A percentile compares a stretch with the other conserved stretches of the same genome.
Evolutionary conservation across 352 stramenopile genomes (phyloP).

Genomic region (Thraustochytrium sp.): DNA sequence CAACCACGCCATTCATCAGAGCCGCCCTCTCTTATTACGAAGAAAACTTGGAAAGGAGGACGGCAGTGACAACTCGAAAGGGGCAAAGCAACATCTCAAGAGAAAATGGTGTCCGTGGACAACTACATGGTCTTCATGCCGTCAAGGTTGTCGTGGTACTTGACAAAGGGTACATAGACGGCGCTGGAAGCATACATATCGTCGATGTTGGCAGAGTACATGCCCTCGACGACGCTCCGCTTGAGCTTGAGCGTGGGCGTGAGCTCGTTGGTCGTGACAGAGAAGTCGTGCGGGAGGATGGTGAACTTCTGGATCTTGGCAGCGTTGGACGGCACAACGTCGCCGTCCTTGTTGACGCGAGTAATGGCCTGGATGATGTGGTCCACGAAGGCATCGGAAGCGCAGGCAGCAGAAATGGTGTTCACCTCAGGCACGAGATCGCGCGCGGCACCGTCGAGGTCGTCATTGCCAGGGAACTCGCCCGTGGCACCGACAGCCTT

Average conservation of each 20-base stretch:
- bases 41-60: too few relatives aligned
- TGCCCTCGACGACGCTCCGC: slow-evolving; percentile 47
- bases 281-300: slow-evolving; percentile 51
- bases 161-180: neutral
- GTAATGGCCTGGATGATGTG: slow-evolving; percentile 50
- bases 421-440: neutral
- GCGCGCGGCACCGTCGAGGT: slow-evolving; percentile 29
- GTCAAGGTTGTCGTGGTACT: too few relatives aligned
- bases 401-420: slow-evolving; percentile 41
- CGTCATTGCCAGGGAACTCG: slow-evolving; percentile 47
- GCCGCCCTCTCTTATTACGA: too few relatives aligned
- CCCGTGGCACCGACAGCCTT: slow-evolving; percentile 49
- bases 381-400: slow-evolving; percentile 39
- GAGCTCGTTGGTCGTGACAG: slow-evolving; percentile 45
- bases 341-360: slow-evolving; percentile 54
- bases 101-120: too few relatives aligned
- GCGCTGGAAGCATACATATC: slow-evolving; percentile 11
- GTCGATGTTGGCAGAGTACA: slow-evolving; percentile 33
- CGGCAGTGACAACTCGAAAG: too few relatives aligned
- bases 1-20: too few relatives aligned
- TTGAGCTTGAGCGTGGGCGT: slow-evolving; percentile 55
- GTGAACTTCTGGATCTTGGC: slow-evolving; percentile 54
- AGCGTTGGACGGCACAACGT: slow-evolving; percentile 48
- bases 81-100: too few relatives aligned
- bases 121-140: too few relatives aligned